phyloP scores from a whole-genome alignment of 176 grass and related monocot species.

The Eleusine indica region DNA sequence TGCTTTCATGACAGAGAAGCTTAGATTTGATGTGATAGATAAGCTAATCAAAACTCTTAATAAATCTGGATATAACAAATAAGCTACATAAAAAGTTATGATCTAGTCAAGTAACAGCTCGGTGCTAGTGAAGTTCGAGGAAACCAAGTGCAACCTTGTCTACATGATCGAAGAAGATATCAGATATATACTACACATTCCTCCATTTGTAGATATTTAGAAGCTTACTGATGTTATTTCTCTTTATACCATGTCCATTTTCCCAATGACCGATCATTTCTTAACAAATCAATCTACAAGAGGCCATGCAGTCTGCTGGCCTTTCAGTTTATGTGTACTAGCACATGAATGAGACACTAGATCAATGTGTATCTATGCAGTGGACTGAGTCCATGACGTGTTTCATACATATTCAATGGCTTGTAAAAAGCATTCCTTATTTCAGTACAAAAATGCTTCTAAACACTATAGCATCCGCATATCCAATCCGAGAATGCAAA shows the following conservation, averaged over 20 bases:
- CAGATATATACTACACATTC: neutral
- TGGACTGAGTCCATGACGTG: too few species aligned
- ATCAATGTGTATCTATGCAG: too few species aligned
- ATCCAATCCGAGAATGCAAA: too few species aligned
- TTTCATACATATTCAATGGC: too few species aligned
- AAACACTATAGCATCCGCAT: too few species aligned
- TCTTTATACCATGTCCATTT: constrained; percentile 51
- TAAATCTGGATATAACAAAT: constrained; percentile 67
- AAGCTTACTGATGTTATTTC: too few species aligned
- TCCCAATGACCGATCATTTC: constrained; percentile 29
- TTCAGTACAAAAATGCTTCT: too few species aligned
- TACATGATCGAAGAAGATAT: constrained; percentile 68
- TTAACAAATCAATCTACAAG: constrained; percentile 51
- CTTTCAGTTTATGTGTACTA: constrained; percentile 70
- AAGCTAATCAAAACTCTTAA: constrained; percentile 58
- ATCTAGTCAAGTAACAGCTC: constrained; percentile 86
- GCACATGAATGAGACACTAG: constrained; percentile 61
- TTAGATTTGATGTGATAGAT: constrained; percentile 69
- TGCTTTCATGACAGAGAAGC: constrained; percentile 71
- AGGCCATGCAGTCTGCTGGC: constrained; percentile 52
- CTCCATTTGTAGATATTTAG: too few species aligned
- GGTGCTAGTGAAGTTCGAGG: constrained; percentile 67
- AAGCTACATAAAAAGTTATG: constrained; percentile 56
- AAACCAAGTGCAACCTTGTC: constrained; percentile 78
- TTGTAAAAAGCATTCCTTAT: too few species aligned